A percentile compares a stretch with the other conserved stretches of the same genome.
Evolutionary conservation across 2,329 filamentous ascomycete genomes (phyloP).

Genomic region (Colletotrichum lindemuthianum): DNA sequence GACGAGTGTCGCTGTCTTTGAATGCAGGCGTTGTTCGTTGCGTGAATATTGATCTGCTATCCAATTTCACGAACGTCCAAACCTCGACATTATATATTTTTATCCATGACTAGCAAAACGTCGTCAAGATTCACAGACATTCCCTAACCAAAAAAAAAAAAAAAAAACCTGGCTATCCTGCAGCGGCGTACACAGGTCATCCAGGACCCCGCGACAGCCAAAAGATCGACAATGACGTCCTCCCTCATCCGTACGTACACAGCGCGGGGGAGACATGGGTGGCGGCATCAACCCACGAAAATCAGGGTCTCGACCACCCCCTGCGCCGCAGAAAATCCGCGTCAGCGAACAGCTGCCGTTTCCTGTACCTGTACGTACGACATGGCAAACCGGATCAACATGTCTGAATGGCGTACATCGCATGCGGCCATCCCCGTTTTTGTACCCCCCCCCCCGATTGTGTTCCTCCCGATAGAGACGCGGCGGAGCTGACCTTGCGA

Average conservation of each 20-base stretch:
- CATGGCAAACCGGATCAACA: too few species aligned
- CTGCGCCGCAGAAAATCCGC: slow-evolving; percentile 4
- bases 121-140: neutral
- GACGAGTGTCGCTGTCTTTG: too few species aligned
- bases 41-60: neutral
- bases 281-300: neutral
- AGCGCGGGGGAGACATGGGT: slow-evolving; percentile 12
- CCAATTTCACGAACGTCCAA: too few species aligned
- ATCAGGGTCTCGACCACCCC: slow-evolving; percentile 30
- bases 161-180: slow-evolving; percentile 19
- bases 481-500: too few species aligned
- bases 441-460: too few species aligned
- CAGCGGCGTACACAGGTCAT: neutral
- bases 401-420: neutral
- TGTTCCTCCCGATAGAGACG: too few species aligned
- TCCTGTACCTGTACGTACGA: neutral
- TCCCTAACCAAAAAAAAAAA: too few species aligned
- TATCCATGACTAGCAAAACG: too few species aligned
- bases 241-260: slow-evolving; percentile 11
- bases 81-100: too few species aligned
- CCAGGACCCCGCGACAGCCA: slow-evolving; percentile 9
- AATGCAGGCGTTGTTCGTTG: neutral
- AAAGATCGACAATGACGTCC: slow-evolving; percentile 33
- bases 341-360: slow-evolving; percentile 16
- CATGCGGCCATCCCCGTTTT: neutral